Conservation (phyloP, 2,329 filamentous ascomycete species). For the Trichoderma guizhouense region DNA sequence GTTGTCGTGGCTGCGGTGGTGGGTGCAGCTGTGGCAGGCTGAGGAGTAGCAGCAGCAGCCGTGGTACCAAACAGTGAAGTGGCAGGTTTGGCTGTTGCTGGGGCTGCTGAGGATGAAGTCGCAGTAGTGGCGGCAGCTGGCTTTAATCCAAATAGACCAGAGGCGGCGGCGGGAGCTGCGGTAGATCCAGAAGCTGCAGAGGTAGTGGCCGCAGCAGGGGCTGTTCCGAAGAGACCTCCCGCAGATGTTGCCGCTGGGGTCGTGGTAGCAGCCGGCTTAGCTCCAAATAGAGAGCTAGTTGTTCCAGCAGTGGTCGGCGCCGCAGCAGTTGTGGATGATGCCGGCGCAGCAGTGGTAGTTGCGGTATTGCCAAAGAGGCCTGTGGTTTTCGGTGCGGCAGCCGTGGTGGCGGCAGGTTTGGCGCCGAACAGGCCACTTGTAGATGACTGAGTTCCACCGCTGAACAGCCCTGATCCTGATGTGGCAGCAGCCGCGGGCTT, state of each 20-base stretch:
- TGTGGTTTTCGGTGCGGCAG: slow-evolving; percentile 22
- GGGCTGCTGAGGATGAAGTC: slow-evolving; percentile 25
- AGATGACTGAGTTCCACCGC: slow-evolving; percentile 28
- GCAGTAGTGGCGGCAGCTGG: slow-evolving; percentile 30
- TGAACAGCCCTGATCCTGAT: slow-evolving; percentile 30
- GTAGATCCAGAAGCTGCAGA: slow-evolving; percentile 23
- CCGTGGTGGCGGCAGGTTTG: slow-evolving; percentile 25
- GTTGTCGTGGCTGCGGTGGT: slow-evolving; percentile 26
- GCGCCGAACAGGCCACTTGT: slow-evolving; percentile 23
- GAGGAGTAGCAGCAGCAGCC: slow-evolving; percentile 21
- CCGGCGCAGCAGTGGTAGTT: slow-evolving; percentile 21
- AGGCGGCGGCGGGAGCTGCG: slow-evolving; percentile 28
- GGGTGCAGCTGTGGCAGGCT: slow-evolving; percentile 21
- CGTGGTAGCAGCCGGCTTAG: slow-evolving; percentile 37
- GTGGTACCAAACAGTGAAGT: slow-evolving; percentile 28
- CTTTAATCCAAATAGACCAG: slow-evolving; percentile 35
- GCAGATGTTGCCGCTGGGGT: slow-evolving; percentile 34
- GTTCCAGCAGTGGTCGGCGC: slow-evolving; percentile 25
- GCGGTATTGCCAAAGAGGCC: slow-evolving; percentile 28
- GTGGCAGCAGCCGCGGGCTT: slow-evolving; percentile 22
- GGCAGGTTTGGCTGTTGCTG: slow-evolving; percentile 28
- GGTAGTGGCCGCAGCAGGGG: slow-evolving; percentile 28
- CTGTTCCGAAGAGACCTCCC: slow-evolving; percentile 35
- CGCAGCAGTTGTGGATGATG: slow-evolving; percentile 27
- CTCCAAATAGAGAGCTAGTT: slow-evolving; percentile 37